A percentile compares a stretch with the other conserved stretches of the same genome.
phyloP scores from a whole-genome alignment of 768 basidiomycete species.

The Pisolithus orientalis region DNA sequence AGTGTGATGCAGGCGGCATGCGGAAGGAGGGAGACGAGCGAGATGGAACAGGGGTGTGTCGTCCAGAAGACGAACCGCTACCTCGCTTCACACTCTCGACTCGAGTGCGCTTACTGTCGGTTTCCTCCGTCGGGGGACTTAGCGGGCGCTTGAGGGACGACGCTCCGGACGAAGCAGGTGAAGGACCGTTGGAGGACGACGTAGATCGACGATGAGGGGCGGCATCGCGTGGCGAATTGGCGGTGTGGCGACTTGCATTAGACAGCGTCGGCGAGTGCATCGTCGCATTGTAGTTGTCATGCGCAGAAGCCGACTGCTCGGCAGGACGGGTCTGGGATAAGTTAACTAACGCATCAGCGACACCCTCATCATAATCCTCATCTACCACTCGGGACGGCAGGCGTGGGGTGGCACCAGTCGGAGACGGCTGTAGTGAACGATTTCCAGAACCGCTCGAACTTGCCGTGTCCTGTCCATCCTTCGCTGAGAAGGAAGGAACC shows the following conservation, averaged over 20 bases:
- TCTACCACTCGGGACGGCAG: constrained; percentile 69
- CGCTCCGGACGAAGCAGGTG: constrained; percentile 49
- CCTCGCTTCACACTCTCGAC: constrained; percentile 49
- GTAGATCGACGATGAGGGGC: constrained; percentile 55
- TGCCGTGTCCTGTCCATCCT: constrained; percentile 52
- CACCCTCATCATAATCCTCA: constrained; percentile 93
- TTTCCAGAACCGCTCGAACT: constrained; percentile 61
- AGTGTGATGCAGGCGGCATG: constrained; percentile 61
- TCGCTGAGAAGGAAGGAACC: constrained; percentile 28
- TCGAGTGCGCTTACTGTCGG: constrained; percentile 57
- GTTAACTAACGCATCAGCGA: constrained; percentile 75
- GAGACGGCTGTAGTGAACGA: constrained; percentile 67
- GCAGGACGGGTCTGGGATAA: constrained; percentile 42
- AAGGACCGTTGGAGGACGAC: constrained; percentile 58
- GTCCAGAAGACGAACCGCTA: constrained; percentile 45
- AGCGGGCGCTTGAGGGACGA: constrained; percentile 58
- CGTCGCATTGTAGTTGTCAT: constrained; percentile 24
- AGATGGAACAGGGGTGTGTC: constrained; percentile 53
- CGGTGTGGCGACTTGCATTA: constrained; percentile 46
- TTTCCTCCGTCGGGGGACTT: constrained; percentile 62
- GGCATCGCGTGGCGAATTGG: constrained; percentile 39
- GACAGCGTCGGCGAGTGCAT: constrained; percentile 54
- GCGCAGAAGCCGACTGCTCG: constrained; percentile 21
- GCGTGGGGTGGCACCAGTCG: constrained; percentile 53
- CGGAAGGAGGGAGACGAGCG: constrained; percentile 72